These are phyloP conservation scores for Debaryomyces udenii DNA, from an alignment of 1,139 yeast species.

Conservation along the genomic window DNA sequence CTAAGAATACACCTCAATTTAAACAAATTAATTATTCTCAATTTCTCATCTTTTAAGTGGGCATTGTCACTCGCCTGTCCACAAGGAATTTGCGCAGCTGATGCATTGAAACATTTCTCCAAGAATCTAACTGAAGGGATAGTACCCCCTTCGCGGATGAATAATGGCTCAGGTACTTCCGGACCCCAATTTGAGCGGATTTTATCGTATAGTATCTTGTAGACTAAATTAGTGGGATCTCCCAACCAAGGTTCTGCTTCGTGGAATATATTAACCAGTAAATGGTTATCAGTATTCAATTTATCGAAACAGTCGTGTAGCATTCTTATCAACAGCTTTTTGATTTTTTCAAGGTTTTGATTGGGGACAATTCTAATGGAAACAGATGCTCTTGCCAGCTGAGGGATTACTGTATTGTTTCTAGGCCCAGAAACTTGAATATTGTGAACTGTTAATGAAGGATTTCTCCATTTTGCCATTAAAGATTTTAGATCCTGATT, in stretches of 20 bases:
- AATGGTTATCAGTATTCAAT: constrained; percentile 60
- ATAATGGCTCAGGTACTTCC: constrained; percentile 65
- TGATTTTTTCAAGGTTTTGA: constrained; percentile 66
- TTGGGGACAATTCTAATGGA: constrained; percentile 90
- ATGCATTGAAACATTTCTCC: constrained; percentile 80
- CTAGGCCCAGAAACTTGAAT: constrained; percentile 88
- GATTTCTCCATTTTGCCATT: constrained; percentile 87
- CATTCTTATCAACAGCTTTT: constrained; percentile 49
- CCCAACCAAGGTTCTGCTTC: constrained; percentile 98
- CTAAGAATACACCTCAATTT: constrained; percentile 70
- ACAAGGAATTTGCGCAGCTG: constrained; percentile 95
- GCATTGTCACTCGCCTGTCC: constrained; percentile 97
- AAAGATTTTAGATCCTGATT: constrained; percentile 53
- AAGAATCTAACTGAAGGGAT: constrained; percentile 87
- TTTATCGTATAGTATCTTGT: constrained; percentile 62
- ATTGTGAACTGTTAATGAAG: constrained; percentile 88
- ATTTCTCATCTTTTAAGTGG: constrained; percentile 83
- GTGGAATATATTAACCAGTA: constrained; percentile 64
- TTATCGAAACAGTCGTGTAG: constrained; percentile 36
- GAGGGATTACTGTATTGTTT: constrained; percentile 88
- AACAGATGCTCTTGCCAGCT: constrained; percentile 70
- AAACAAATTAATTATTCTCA: constrained; percentile 75
- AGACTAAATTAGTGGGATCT: constrained; percentile 74
- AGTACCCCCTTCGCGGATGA: constrained; percentile 94
- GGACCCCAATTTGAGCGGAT: constrained; percentile 65